A percentile compares a stretch with the other conserved stretches of the same genome.
phyloP scores from a whole-genome alignment of 148 eudicot species.

The Silene latifolia region DNA sequence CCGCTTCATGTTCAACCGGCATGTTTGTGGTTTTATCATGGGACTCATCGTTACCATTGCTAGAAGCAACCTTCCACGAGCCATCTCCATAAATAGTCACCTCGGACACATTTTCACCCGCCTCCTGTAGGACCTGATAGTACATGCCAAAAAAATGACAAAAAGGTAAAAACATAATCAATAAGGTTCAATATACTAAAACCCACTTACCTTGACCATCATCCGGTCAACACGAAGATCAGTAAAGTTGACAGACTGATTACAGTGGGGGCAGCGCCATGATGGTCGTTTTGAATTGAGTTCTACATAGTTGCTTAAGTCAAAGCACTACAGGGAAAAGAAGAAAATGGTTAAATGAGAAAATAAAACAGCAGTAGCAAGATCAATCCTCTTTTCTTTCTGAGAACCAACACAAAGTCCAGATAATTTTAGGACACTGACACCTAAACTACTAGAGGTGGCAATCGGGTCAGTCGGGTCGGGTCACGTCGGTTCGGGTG shows the following conservation, averaged over 20 bases:
- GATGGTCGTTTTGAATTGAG: constrained; percentile 74
- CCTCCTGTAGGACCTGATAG: constrained; percentile 65
- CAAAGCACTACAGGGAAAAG: constrained; percentile 60
- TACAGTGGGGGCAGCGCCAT: constrained; percentile 94
- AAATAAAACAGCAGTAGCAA: constrained; percentile 8
- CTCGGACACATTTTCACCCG: constrained; percentile 48
- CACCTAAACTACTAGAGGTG: too few relatives aligned
- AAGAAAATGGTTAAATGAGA: constrained; percentile 11
- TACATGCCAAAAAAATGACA: not conserved
- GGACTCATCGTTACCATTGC: constrained; percentile 35
- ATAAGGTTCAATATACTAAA: not conserved
- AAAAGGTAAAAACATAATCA: not conserved
- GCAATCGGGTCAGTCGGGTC: too few relatives aligned
- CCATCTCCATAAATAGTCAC: constrained; percentile 69
- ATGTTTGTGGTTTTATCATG: constrained; percentile 29
- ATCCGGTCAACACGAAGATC: constrained; percentile 79
- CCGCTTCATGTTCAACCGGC: constrained; percentile 19
- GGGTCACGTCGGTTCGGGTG: too few relatives aligned
- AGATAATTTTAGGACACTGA: not conserved
- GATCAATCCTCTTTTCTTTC: not conserved
- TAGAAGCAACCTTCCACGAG: constrained; percentile 58
- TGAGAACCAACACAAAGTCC: not conserved
- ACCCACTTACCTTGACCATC: constrained; percentile 67
- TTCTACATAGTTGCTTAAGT: constrained; percentile 65
- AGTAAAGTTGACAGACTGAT: constrained; percentile 68